Conservation (phyloP, 129 eudicot species). For the Saposhnikovia divaricata region DNA sequence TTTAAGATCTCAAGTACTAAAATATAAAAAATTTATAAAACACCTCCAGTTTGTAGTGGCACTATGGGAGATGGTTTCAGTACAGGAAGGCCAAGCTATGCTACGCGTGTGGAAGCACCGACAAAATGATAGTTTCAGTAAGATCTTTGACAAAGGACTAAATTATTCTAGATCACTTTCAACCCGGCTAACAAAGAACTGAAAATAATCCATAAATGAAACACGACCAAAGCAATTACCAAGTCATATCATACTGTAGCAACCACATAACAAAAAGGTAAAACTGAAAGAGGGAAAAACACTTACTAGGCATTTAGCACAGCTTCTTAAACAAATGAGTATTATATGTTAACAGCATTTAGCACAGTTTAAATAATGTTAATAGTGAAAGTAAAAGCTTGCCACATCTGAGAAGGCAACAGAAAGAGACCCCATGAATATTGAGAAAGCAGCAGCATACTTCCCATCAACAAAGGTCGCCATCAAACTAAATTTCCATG, state of each 20-base stretch:
- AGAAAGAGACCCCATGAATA: slow-evolving; percentile 92
- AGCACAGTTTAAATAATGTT: not conserved
- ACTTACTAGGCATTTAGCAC: not conserved
- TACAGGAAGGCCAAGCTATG: not conserved
- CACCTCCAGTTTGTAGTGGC: not conserved
- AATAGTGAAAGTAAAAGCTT: slow-evolving; percentile 25
- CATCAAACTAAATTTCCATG: too few species aligned
- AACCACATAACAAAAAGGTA: not conserved
- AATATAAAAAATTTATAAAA: not conserved
- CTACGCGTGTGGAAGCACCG: not conserved
- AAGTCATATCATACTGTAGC: not conserved
- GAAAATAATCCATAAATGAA: not conserved
- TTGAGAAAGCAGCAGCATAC: slow-evolving; percentile 78
- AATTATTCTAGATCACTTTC: not conserved
- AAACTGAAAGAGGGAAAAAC: not conserved
- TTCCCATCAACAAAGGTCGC: slow-evolving; percentile 80
- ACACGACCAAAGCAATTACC: not conserved
- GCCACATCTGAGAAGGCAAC: slow-evolving; percentile 99
- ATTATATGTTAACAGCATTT: not conserved
- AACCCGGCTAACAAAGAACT: not conserved
- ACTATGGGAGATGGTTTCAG: not conserved
- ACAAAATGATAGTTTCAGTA: not conserved
- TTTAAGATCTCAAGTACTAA: not conserved
- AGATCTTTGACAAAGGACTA: not conserved
- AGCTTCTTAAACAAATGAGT: slow-evolving; percentile 10